A percentile compares a stretch with the other conserved stretches of the same genome.
phyloP scores from a whole-genome alignment of 371 early-diverging fungal genomes.

The Zychaea mexicana region DNA sequence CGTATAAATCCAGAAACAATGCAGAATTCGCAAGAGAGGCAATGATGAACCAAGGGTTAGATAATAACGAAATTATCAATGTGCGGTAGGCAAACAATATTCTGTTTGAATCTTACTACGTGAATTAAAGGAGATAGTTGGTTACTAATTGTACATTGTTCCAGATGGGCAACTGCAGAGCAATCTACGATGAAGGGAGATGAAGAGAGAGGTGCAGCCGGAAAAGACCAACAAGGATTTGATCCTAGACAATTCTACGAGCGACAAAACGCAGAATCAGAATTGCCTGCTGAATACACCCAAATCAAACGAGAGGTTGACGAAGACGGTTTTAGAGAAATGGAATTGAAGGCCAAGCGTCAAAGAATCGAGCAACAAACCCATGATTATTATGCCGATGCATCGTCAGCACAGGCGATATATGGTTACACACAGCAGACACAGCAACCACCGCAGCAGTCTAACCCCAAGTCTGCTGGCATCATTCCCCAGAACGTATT shows the following conservation, averaged over 20 bases:
- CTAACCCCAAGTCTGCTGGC: slow-evolving; percentile 24
- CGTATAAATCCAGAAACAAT: slow-evolving; percentile 66
- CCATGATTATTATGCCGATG: slow-evolving; percentile 20
- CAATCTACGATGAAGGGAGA: slow-evolving; percentile 68
- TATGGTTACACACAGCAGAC: slow-evolving; percentile 28
- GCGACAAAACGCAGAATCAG: slow-evolving; percentile 57
- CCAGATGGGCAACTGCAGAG: slow-evolving; percentile 84
- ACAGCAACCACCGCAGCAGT: slow-evolving; percentile 11
- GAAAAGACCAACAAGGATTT: not conserved
- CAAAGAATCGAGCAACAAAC: slow-evolving; percentile 30
- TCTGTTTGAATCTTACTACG: too few relatives aligned
- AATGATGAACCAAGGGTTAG: slow-evolving; percentile 83
- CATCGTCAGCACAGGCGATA: slow-evolving; percentile 13
- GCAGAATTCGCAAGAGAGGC: slow-evolving; percentile 93
- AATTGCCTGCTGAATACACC: slow-evolving; percentile 65
- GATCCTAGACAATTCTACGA: slow-evolving; percentile 18
- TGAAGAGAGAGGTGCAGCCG: slow-evolving; percentile 18
- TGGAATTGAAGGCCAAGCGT: slow-evolving; percentile 40
- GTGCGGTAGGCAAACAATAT: slow-evolving; percentile 34
- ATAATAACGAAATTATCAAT: slow-evolving; percentile 61
- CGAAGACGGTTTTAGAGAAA: slow-evolving; percentile 40
- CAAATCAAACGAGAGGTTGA: slow-evolving; percentile 34
- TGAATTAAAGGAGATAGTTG: not conserved
- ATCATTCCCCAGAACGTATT: slow-evolving; percentile 45
- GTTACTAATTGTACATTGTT: not conserved